Base-by-base conservation (phyloP, 495 filamentous ascomycete species). In the Aspergillus carlsbadensis region DNA sequence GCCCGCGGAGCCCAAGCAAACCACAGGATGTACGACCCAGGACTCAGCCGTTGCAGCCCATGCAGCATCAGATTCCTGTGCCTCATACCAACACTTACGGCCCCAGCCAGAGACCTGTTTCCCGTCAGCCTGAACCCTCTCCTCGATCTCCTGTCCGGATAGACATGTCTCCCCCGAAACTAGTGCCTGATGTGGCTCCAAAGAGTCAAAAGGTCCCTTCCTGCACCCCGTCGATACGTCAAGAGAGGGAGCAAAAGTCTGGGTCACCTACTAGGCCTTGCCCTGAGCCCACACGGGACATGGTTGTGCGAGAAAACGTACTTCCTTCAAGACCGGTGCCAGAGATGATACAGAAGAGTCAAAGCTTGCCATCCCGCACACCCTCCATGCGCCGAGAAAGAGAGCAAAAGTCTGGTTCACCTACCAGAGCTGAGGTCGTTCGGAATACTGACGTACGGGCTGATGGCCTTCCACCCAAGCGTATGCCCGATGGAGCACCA, bases 1-100 rank as follows among this genome's bases (percentile, higher is more conserved):
- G 22, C 17, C 17, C 35, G 11, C 44, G 54, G 45, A 57, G 17
- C 18, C 55, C 45, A 20, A 11, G 45, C 10, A 31, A 22, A 14
- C 24, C 57, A 21, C 36, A 50, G 52, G 57, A 60, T 33, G 41
- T 35, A 31, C 34, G 40, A 1, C 56, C 52, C 34, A 47, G 7
- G 18, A 36, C 18, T 33, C 20, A 51, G 34, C 39, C 33, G 20
- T 44, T 37, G 2, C 35, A n/a, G 11, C 50, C 43, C 13, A 43
- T 14, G 7, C 50, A 14, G 17, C 20, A 20, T 36, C 37, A 29
- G 18, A 36, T 47, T 21, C 36, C 44, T 26, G 35, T 35, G 34
- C 13, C 2, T 11, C 35, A 26, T 21, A 42, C 24, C 35, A 42
- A 15, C 18, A 17, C 17, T 22, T 5, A 45, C 15, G 11, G 36